phyloP scores from a whole-genome alignment of 2,329 filamentous ascomycete genomes.

The Apiospora rasikravindrae region DNA sequence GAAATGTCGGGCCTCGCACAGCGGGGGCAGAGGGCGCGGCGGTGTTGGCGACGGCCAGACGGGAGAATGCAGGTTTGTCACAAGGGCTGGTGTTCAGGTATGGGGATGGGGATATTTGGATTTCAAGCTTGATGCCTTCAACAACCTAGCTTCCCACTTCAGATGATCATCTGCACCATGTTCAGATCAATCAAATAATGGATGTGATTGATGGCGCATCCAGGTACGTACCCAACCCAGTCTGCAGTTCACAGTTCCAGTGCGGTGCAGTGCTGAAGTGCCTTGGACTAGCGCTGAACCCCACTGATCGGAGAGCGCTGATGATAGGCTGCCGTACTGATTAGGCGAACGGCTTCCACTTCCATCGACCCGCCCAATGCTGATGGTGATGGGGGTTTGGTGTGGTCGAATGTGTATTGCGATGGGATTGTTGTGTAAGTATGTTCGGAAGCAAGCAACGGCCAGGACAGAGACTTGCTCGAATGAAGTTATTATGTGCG shows the following conservation, averaged over 20 bases:
- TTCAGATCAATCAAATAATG: conserved; percentile 16
- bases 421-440: neutral
- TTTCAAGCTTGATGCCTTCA: conserved; percentile 16
- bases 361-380: neutral
- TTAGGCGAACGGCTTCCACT: conserved; percentile 13
- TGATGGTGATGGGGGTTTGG: neutral
- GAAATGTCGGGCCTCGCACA: conserved; percentile 10
- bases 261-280: neutral
- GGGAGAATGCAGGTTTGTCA: conserved; percentile 11
- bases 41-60: conserved; percentile 10
- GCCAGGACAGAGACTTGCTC: neutral
- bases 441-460: neutral
- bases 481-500: neutral
- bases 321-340: neutral
- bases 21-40: neutral
- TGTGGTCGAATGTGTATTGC: neutral
- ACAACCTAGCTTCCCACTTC: conserved; percentile 17
- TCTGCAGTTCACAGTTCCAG: neutral
- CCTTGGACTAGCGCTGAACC: conserved; percentile 6
- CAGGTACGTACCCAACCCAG: conserved; percentile 8
- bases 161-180: conserved; percentile 17
- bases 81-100: conserved; percentile 7
- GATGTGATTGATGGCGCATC: neutral
- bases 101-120: conserved; percentile 15
- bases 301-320: conserved; percentile 2